A percentile compares a stretch with the other conserved stretches of the same genome.
phyloP scores from a whole-genome alignment of 108 stramenopile species.

The Nitzschia sp. region DNA sequence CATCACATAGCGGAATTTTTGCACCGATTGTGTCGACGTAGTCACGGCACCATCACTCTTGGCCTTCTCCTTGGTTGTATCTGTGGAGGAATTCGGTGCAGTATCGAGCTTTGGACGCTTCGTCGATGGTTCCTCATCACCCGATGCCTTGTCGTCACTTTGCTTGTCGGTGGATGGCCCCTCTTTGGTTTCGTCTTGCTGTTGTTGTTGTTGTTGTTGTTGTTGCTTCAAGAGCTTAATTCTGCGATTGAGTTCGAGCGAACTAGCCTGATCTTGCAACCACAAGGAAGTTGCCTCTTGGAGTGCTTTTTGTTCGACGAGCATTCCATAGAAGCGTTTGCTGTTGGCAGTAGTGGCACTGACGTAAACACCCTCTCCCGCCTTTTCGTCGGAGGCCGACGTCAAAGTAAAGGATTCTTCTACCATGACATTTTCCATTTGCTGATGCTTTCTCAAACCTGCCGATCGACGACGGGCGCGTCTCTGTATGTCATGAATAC shows the following conservation, averaged over 20 bases:
- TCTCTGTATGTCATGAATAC: constrained; percentile 1
- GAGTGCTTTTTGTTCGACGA: constrained; percentile 49
- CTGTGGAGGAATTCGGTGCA: neutral
- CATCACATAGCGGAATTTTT: constrained; percentile 48
- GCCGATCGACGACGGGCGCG: constrained; percentile 31
- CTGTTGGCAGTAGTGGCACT: constrained; percentile 42
- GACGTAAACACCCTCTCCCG: constrained; percentile 56
- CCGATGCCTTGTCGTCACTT: constrained; percentile 1
- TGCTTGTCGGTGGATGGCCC: neutral
- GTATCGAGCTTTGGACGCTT: neutral
- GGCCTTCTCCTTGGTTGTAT: neutral
- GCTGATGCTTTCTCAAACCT: constrained; percentile 35
- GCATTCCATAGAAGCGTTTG: constrained; percentile 55
- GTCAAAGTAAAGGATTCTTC: constrained; percentile 40
- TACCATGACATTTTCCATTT: constrained; percentile 47
- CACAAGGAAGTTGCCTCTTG: constrained; percentile 41
- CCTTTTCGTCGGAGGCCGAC: constrained; percentile 8
- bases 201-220: constrained; percentile 1
- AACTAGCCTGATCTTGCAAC: constrained; percentile 47
- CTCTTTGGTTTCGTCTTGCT: neutral
- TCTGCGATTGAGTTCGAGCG: constrained; percentile 51
- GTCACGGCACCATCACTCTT: neutral
- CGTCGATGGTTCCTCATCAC: neutral
- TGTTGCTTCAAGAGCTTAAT: constrained; percentile 40
- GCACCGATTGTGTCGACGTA: constrained; percentile 22